phyloP scores from a whole-genome alignment of 2,329 filamentous ascomycete genomes.

The Botrytis tulipae region DNA sequence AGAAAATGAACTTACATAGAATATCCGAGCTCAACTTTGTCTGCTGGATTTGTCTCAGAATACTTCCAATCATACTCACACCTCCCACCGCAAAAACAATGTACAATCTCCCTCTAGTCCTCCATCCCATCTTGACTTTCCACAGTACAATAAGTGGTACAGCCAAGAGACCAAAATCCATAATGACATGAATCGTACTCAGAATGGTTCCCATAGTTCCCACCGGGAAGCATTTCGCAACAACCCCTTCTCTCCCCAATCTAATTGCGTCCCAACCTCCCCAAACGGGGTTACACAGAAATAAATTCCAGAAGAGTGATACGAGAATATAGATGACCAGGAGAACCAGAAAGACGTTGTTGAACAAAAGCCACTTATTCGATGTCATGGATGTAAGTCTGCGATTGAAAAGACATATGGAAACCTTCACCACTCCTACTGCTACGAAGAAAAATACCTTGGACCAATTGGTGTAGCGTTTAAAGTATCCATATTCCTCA shows the following conservation, averaged over 20 bases:
- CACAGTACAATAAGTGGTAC: conserved; percentile 41
- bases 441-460: conserved; percentile 95
- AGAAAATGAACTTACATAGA: neutral
- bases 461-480: conserved; percentile 85
- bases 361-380: conserved; percentile 36
- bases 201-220: conserved; percentile 32
- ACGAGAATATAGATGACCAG: conserved; percentile 4
- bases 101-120: conserved; percentile 38
- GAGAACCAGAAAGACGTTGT: conserved; percentile 34
- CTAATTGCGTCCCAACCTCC: conserved; percentile 16
- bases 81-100: conserved; percentile 39
- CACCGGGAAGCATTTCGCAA: neutral
- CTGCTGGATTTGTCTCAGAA: conserved; percentile 36
- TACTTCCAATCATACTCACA: conserved; percentile 37
- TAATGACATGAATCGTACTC: conserved; percentile 39
- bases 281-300: conserved; percentile 3
- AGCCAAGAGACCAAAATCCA: conserved; percentile 40
- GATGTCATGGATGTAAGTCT: conserved; percentile 39
- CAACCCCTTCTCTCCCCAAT: neutral
- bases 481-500: conserved; percentile 43
- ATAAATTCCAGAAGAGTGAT: conserved; percentile 10
- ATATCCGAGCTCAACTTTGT: conserved; percentile 11
- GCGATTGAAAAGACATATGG: conserved; percentile 42
- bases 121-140: conserved; percentile 37
- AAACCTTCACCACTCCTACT: conserved; percentile 47